phyloP scores from a whole-genome alignment of 495 filamentous ascomycete species.

The Cercophora scortea region DNA sequence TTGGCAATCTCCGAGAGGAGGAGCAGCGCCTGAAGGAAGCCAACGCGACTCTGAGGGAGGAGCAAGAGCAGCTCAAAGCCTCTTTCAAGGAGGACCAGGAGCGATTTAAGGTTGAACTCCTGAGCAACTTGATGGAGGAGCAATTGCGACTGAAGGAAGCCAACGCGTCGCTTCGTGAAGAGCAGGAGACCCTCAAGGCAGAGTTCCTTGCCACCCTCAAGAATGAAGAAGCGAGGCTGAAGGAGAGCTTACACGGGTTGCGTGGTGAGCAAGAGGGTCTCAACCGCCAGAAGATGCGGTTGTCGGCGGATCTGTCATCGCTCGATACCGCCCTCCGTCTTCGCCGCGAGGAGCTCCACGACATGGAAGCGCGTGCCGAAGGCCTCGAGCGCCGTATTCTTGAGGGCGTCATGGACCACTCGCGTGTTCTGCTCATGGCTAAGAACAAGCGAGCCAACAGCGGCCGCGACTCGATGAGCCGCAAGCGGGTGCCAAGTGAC shows the following conservation, averaged over 20 bases:
- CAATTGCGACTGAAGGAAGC: constrained; percentile 69
- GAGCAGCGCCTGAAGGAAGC: constrained; percentile 12
- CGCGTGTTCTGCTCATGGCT: constrained; percentile 71
- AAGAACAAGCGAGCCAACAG: constrained; percentile 36
- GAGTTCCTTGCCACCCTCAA: constrained; percentile 46
- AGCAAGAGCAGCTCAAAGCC: constrained; percentile 14
- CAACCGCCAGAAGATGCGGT: constrained; percentile 59
- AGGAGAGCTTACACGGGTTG: constrained; percentile 35
- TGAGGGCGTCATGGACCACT: constrained; percentile 92
- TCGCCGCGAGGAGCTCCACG: constrained; percentile 80
- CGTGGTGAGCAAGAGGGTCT: constrained; percentile 65
- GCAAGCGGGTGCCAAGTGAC: constrained; percentile 51
- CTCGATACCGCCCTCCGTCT: constrained; percentile 83
- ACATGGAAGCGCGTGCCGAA: constrained; percentile 83
- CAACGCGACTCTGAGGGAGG: constrained; percentile 5
- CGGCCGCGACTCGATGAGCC: constrained; percentile 50
- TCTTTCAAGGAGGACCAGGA: constrained; percentile 23
- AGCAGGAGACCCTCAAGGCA: constrained; percentile 67
- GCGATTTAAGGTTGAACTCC: constrained; percentile 20
- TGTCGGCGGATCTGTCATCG: constrained; percentile 76
- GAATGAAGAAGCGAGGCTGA: constrained; percentile 34
- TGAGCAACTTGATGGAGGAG: constrained; percentile 68
- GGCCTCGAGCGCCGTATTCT: constrained; percentile 83
- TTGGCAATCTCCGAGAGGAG: constrained; percentile 34
- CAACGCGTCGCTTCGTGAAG: constrained; percentile 53